phyloP scores from a whole-genome alignment of 345 rosid genomes.

The Cardamine occulta region DNA sequence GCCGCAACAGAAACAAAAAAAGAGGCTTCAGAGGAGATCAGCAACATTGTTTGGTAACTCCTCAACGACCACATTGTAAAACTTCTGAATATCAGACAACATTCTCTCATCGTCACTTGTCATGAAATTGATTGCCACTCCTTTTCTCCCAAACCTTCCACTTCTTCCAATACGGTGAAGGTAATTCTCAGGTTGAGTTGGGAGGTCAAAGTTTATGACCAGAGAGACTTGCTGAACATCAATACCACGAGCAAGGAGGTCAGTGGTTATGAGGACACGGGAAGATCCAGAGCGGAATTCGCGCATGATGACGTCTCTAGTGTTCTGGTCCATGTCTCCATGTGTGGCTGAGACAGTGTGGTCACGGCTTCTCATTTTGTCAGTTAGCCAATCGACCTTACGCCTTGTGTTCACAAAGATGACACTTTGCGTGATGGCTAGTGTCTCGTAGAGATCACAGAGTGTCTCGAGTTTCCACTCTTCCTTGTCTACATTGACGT shows the following conservation, averaged over 20 bases:
- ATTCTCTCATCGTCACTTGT: slow-evolving; percentile 70
- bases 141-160: slow-evolving; percentile 88
- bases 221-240: slow-evolving; percentile 95
- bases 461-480: slow-evolving; percentile 89
- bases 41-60: slow-evolving; percentile 73
- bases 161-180: slow-evolving; percentile 86
- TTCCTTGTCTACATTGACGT: slow-evolving; percentile 80
- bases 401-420: slow-evolving; percentile 90
- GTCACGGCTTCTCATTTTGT: slow-evolving; percentile 80
- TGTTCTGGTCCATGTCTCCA: slow-evolving; percentile 95
- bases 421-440: slow-evolving; percentile 89
- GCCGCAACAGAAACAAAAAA: background rate
- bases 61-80: slow-evolving; percentile 65
- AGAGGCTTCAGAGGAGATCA: slow-evolving; percentile 56
- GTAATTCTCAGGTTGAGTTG: slow-evolving; percentile 89
- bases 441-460: slow-evolving; percentile 81
- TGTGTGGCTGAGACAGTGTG: slow-evolving; percentile 94
- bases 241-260: slow-evolving; percentile 85
- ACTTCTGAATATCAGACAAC: slow-evolving; percentile 73
- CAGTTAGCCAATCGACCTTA: slow-evolving; percentile 93
- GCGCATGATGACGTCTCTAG: slow-evolving; percentile 82
- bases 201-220: slow-evolving; percentile 81
- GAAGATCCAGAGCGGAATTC: slow-evolving; percentile 90
- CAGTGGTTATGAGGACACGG: slow-evolving; percentile 84
- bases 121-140: slow-evolving; percentile 81